Base-by-base conservation (phyloP, 1,139 yeast species). In the Candida tetrigidarum region DNA sequence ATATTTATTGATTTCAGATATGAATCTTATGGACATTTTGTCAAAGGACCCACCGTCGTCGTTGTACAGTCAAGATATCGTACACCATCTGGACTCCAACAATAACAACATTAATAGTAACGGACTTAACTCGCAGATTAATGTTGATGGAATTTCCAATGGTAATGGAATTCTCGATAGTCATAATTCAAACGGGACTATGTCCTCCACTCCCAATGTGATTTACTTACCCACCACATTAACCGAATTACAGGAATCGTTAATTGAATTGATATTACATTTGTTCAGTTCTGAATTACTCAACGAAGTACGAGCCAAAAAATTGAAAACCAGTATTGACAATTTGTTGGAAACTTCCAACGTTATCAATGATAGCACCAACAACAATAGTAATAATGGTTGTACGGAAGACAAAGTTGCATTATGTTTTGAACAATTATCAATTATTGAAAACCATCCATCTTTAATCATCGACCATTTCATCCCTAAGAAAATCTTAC, bases 391-490 rank as follows among this genome's bases (percentile, higher is more conserved):
- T 9, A 23, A n/a, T n/a, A 34, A 34, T 9, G 20, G 11, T 12
- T 18, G 10, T 12, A 55, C 46, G 9, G 48, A 50, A 10, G 49
- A 52, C 23, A 49, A 50, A 37, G 36, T 53, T 7, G 40, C 49
- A 3, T 57, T 83, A 35, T 66, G 86, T 22, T 71, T 74, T 42
- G 75, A 78, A 9, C 84, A 80, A 54, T 59, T 84, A 8, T 59
- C 69, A 26, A 71, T 76, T 15, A 67, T 84, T 0, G 69, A 76
- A 2, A 80, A 78, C 54, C 91, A 86, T 59, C 90, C 92, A 1
- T 81, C 85, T 32, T 64, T 86, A 37, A 59, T 86, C 33, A 91
- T 86, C 27, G 88, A 85, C 55, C 93, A 86, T 59, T 86, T 82
- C 54, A 82, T 86, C 58, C 90, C 93, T 10, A 80, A 83, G 50